phyloP scores from a whole-genome alignment of 768 basidiomycete species.

The Artomyces pyxidatus region DNA sequence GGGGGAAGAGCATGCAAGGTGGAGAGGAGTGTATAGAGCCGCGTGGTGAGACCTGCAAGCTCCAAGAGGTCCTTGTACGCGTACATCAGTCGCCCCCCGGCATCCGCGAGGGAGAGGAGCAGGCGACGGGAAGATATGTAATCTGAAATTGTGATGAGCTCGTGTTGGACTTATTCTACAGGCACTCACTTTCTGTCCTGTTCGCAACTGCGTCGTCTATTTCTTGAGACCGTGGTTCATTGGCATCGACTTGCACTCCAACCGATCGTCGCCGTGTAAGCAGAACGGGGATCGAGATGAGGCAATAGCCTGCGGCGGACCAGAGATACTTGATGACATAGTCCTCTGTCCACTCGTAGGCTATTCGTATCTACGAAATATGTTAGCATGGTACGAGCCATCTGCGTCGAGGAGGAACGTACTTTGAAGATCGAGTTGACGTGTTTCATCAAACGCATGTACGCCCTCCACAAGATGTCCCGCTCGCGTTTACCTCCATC shows the following conservation, averaged over 20 bases:
- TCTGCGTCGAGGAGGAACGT: conserved; percentile 5
- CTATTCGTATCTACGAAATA: conserved; percentile 63
- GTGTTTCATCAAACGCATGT: conserved; percentile 75
- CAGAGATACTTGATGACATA: conserved; percentile 95
- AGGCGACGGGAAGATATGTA: conserved; percentile 93
- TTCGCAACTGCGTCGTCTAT: conserved; percentile 33
- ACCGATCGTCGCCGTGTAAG: conserved; percentile 45
- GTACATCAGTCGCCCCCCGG: conserved; percentile 93
- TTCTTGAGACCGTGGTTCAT: background rate
- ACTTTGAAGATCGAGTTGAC: conserved; percentile 90
- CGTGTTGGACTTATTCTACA: background rate
- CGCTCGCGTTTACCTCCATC: conserved; percentile 80
- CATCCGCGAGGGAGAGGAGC: conserved; percentile 90
- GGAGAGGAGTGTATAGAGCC: conserved; percentile 82
- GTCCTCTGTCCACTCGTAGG: conserved; percentile 94
- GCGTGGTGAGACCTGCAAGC: conserved; percentile 87
- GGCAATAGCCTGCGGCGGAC: conserved; percentile 86
- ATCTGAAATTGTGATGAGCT: conserved; percentile 28
- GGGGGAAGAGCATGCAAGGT: conserved; percentile 69
- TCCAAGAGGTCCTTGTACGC: conserved; percentile 94
- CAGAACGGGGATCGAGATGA: conserved; percentile 87
- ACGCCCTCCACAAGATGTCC: conserved; percentile 72
- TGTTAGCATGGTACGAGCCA: background rate
- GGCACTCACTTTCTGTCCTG: conserved; percentile 39
- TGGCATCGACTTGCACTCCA: conserved; percentile 16